phyloP scores from a whole-genome alignment of 139 green algal genomes.

The Pseudopediastrum boryanum region DNA sequence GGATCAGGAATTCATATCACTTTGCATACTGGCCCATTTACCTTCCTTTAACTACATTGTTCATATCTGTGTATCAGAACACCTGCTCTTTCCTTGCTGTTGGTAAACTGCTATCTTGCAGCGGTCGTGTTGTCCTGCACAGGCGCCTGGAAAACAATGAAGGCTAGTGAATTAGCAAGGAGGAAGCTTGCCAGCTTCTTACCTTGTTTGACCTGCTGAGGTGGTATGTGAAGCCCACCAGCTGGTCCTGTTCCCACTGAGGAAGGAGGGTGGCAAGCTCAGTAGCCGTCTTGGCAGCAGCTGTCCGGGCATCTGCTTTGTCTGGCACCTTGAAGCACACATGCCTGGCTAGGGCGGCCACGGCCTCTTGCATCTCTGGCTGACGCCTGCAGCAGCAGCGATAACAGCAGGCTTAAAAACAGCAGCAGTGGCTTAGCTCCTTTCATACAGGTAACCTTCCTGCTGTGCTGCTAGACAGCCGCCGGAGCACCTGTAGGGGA shows the following conservation, averaged over 20 bases:
- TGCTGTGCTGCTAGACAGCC: not conserved
- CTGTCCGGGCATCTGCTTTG: conserved; percentile 59
- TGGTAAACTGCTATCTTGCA: too few species aligned
- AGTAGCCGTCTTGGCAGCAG: conserved; percentile 42
- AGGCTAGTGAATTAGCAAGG: too few species aligned
- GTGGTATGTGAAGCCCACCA: conserved; percentile 42
- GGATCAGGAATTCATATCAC: too few species aligned
- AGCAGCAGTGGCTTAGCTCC: not conserved
- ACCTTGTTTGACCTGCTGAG: conserved; percentile 24
- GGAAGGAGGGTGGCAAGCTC: conserved; percentile 47
- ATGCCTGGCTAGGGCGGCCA: conserved; percentile 58
- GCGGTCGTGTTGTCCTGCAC: too few species aligned
- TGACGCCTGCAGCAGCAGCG: not conserved
- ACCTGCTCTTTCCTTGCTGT: too few species aligned
- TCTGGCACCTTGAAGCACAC: conserved; percentile 62
- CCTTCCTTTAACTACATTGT: too few species aligned
- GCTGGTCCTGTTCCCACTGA: conserved; percentile 36
- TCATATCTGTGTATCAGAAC: too few species aligned
- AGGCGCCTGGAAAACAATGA: too few species aligned
- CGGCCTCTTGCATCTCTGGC: conserved; percentile 41
- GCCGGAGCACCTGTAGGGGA: not conserved
- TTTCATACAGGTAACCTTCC: not conserved
- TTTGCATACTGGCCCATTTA: too few species aligned
- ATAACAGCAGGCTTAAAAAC: not conserved
- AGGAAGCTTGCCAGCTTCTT: too few species aligned